Evolutionary conservation across 1,139 yeast species (phyloP).

Genomic region (Saccharomyces hybrid): DNA sequence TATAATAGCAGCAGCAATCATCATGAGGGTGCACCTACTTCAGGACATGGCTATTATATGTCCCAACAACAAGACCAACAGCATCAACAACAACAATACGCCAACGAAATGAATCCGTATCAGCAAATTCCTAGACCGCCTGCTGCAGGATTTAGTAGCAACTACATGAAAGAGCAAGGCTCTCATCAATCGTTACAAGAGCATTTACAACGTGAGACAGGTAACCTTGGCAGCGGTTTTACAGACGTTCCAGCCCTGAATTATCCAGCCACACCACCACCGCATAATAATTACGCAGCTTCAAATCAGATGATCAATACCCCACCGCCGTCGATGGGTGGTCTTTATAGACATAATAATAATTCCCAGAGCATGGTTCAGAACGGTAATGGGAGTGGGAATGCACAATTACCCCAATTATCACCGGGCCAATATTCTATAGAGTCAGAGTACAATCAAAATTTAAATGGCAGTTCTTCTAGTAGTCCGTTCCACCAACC

Average conservation of each 20-base stretch:
- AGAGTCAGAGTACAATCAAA: slow-evolving; percentile 21
- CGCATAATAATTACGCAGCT: slow-evolving; percentile 8
- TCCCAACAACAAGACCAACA: slow-evolving; percentile 21
- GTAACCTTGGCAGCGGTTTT: slow-evolving; percentile 18
- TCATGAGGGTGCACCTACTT: neutral
- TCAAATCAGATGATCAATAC: slow-evolving; percentile 13
- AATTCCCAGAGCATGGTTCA: slow-evolving; percentile 24
- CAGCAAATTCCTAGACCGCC: slow-evolving; percentile 30
- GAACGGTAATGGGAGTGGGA: slow-evolving; percentile 6
- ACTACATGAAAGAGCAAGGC: slow-evolving; percentile 33
- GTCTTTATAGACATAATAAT: slow-evolving; percentile 24
- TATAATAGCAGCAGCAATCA: neutral
- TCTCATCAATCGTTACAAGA: slow-evolving; percentile 33
- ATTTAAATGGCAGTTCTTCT: slow-evolving; percentile 7
- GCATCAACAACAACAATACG: slow-evolving; percentile 19
- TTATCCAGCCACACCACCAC: slow-evolving; percentile 27
- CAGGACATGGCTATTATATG: neutral
- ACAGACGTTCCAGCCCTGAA: slow-evolving; percentile 28
- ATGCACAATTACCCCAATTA: slow-evolving; percentile 16
- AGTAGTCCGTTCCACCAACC: slow-evolving; percentile 26
- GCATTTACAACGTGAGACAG: slow-evolving; percentile 13
- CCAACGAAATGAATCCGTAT: slow-evolving; percentile 16
- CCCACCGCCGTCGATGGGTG: slow-evolving; percentile 21
- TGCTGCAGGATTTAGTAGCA: slow-evolving; percentile 28
- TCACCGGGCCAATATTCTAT: slow-evolving; percentile 28